Base-by-base conservation (phyloP, 805 yeast genomes). In the Wickerhamomyces hampshirensis region DNA sequence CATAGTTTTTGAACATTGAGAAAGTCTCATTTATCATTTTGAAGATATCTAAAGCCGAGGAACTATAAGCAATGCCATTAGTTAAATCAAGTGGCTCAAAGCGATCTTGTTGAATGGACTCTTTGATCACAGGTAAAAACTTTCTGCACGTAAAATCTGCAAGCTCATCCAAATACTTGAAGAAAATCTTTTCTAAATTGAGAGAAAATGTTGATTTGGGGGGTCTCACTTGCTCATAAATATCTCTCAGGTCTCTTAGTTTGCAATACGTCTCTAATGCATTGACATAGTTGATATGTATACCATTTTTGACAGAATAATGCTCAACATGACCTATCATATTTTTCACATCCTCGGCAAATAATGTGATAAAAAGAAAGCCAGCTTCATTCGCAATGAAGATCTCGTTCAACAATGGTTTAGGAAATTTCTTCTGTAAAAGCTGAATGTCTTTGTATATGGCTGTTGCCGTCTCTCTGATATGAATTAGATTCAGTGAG, bases 21-120 rank as follows among this genome's bases (percentile, higher is more conserved):
- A 84, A 53, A 10, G 76, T 70, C 35, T 77, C 77, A 40, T 71
- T 71, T 24, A 84, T 68, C 54, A 84, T 66, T 8, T 75, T 68
- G 55, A 83, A 81, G 11, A 83, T 69, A 53, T 84, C 93, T 16
- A 72, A 53, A 1, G 82, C 84, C 0, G 91, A 83, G 2, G 75
- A 63, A 42, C 86, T 77, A 49, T 68, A 67, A 1, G 50, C 50
- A 5, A 63, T 62, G 2, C 58, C 62, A 30, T 66, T 63, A 1
- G 56, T 62, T 1, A 60, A 55, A 42, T 75, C 75, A 13, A 77
- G 50, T 0, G 80, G 76, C 34, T 66, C 61, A 55, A 80, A 78
- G 1, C 52, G 50, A 53, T 88, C 96, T 9, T 65, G 69, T 8
- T 65, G 62, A 4, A 85, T 51, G 0, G 91, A 77, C 18, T 72